A percentile compares a stretch with the other conserved stretches of the same genome.
Conservation (phyloP, 495 filamentous ascomycete species). For the Penicillium flavigenum region DNA sequence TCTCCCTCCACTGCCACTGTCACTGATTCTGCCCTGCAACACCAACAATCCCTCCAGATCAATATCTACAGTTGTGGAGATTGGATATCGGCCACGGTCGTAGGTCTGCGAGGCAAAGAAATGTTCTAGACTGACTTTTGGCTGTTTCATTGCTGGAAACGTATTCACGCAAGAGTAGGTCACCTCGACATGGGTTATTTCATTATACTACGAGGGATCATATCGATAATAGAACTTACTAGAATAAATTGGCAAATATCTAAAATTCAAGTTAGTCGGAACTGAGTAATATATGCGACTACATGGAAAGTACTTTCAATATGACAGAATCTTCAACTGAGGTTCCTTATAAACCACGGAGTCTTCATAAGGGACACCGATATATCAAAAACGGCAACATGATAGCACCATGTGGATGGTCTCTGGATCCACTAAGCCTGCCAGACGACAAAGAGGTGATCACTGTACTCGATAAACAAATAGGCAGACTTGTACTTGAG, state of each 20-base stretch:
- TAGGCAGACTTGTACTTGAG: constrained; percentile 23
- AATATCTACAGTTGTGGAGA: neutral
- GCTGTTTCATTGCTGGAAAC: constrained; percentile 93
- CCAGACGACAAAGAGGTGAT: constrained; percentile 22
- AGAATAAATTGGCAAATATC: too few species aligned
- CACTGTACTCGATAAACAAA: constrained; percentile 24
- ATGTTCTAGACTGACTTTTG: constrained; percentile 50
- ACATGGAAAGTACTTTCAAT: neutral
- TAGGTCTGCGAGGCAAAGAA: neutral
- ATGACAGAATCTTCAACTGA: constrained; percentile 16
- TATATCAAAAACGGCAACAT: constrained; percentile 23
- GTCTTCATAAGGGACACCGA: constrained; percentile 19
- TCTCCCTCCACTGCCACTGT: neutral
- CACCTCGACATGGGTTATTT: neutral
- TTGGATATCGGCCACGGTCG: neutral
- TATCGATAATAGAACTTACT: neutral
- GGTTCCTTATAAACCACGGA: constrained; percentile 10
- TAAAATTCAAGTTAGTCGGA: too few species aligned
- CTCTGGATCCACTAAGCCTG: constrained; percentile 12
- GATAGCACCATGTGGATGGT: constrained; percentile 20
- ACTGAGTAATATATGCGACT: neutral
- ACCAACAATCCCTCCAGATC: neutral
- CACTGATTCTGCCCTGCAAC: neutral
- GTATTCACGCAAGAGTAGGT: constrained; percentile 78
- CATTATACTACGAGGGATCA: neutral